Evolutionary conservation across 768 basidiomycete genomes (phyloP).

Genomic region (Crucibulum laeve): DNA sequence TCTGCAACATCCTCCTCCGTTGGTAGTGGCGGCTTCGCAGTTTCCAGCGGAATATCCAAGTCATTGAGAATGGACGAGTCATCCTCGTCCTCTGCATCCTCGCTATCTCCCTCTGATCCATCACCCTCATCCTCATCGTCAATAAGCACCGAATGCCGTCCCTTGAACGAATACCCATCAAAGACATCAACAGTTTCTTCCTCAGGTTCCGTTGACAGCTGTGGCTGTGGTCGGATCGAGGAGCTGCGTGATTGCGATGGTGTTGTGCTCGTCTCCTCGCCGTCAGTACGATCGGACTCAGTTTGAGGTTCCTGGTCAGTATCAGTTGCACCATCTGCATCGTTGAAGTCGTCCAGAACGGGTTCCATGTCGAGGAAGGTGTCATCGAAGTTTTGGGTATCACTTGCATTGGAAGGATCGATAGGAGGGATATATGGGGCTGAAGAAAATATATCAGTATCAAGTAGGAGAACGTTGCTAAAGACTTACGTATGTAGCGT

Average conservation of each 20-base stretch:
- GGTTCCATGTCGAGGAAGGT: slow-evolving; percentile 96
- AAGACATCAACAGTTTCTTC: slow-evolving; percentile 75
- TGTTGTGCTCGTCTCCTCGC: slow-evolving; percentile 73
- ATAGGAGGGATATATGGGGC: slow-evolving; percentile 93
- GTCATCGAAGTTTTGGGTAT: slow-evolving; percentile 98
- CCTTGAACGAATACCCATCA: slow-evolving; percentile 93
- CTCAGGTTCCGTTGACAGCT: slow-evolving; percentile 13
- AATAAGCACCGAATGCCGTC: slow-evolving; percentile 72
- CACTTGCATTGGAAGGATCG: slow-evolving; percentile 86
- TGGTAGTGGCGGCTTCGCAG: background rate
- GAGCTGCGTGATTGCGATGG: slow-evolving; percentile 79
- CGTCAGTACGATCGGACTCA: slow-evolving; percentile 68
- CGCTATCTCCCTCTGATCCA: slow-evolving; percentile 27
- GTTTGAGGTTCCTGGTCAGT: slow-evolving; percentile 71
- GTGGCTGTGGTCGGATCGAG: slow-evolving; percentile 43
- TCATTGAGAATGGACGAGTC: slow-evolving; percentile 15
- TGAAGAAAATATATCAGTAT: slow-evolving; percentile 26
- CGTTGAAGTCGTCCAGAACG: slow-evolving; percentile 74
- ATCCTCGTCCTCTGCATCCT: slow-evolving; percentile 18
- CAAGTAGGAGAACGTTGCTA: slow-evolving; percentile 4
- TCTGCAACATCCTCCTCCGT: slow-evolving; percentile 39
- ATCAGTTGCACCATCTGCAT: slow-evolving; percentile 50
- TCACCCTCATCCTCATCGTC: slow-evolving; percentile 58
- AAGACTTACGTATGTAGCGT: slow-evolving; percentile 82
- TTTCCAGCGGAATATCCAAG: slow-evolving; percentile 6